These are phyloP conservation scores for Echria macrotheca DNA, from an alignment of 495 filamentous ascomycete genomes.

Conservation along the genomic window DNA sequence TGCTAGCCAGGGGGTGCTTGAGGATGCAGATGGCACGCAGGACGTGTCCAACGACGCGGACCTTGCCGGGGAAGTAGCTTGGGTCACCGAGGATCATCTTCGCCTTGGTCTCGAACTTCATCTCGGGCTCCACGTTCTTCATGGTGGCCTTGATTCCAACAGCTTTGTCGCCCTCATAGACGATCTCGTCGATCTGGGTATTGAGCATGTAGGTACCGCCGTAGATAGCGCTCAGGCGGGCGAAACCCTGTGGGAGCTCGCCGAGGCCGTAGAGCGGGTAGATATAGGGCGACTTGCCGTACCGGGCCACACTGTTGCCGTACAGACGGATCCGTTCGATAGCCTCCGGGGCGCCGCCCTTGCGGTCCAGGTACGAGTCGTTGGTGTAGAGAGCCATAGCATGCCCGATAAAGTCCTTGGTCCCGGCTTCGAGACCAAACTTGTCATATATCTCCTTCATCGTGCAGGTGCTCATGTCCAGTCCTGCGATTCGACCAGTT, in stretches of 20 bases:
- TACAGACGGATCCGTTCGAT: constrained; percentile 93
- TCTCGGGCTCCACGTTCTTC: constrained; percentile 73
- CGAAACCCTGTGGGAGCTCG: constrained; percentile 97
- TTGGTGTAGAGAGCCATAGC: constrained; percentile 94
- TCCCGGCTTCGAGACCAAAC: constrained; percentile 86
- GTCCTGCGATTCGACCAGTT: constrained; percentile 48
- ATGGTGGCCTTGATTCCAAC: constrained; percentile 95
- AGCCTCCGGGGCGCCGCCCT: constrained; percentile 73
- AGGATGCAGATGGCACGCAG: constrained; percentile 96
- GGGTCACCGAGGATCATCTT: constrained; percentile 96
- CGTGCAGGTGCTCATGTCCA: constrained; percentile 70
- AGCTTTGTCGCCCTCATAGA: constrained; percentile 75
- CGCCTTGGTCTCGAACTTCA: constrained; percentile 93
- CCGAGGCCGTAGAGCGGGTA: constrained; percentile 97
- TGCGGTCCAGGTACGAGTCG: constrained; percentile 73
- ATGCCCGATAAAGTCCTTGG: constrained; percentile 94
- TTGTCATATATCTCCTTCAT: constrained; percentile 99
- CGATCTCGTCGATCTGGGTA: constrained; percentile 82
- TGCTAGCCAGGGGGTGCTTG: constrained; percentile 84
- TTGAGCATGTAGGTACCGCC: constrained; percentile 99
- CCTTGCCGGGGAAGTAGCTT: constrained; percentile 91
- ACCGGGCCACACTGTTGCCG: constrained; percentile 95
- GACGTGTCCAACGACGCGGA: constrained; percentile 77
- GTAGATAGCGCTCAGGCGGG: constrained; percentile 94
- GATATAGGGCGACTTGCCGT: constrained; percentile 98